Conservation (phyloP, 768 basidiomycete genomes). For the Kwoniella bestiolae region DNA sequence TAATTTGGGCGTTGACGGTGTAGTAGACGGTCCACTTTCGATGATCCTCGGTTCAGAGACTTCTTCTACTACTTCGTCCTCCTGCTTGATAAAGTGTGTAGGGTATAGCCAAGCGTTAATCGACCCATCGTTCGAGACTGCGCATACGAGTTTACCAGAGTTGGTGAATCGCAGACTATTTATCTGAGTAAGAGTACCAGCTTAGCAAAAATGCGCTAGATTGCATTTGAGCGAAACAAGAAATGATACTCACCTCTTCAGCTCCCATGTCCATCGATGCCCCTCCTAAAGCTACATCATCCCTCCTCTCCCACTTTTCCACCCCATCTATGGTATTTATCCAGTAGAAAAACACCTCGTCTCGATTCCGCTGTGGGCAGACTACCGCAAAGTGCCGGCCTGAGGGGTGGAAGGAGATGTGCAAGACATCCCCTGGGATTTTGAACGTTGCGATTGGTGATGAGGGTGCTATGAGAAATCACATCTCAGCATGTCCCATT, state of each 20-base stretch:
- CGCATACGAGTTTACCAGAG: conserved; percentile 42
- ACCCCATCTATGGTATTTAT: conserved; percentile 20
- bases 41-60: background rate
- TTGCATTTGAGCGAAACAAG: background rate
- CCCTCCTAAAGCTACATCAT: conserved; percentile 44
- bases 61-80: conserved; percentile 12
- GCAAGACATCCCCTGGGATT: conserved; percentile 43
- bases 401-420: conserved; percentile 46
- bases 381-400: conserved; percentile 49
- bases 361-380: conserved; percentile 34
- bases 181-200: conserved; percentile 30
- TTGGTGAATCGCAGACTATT: conserved; percentile 47
- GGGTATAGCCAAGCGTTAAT: conserved; percentile 48
- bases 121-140: conserved; percentile 49
- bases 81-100: background rate
- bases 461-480: conserved; percentile 25
- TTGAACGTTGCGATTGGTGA: conserved; percentile 34
- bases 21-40: conserved; percentile 20
- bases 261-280: conserved; percentile 34
- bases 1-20: conserved; percentile 17
- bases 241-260: conserved; percentile 40
- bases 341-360: conserved; percentile 50
- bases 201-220: background rate
- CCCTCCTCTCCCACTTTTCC: conserved; percentile 38
- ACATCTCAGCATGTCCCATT: background rate